Percentiles rank a stretch among this genome's conserved stretches.
These are phyloP conservation scores for Vicia faba DNA, from an alignment of 306 rosid genomes.

Conservation along the genomic window DNA sequence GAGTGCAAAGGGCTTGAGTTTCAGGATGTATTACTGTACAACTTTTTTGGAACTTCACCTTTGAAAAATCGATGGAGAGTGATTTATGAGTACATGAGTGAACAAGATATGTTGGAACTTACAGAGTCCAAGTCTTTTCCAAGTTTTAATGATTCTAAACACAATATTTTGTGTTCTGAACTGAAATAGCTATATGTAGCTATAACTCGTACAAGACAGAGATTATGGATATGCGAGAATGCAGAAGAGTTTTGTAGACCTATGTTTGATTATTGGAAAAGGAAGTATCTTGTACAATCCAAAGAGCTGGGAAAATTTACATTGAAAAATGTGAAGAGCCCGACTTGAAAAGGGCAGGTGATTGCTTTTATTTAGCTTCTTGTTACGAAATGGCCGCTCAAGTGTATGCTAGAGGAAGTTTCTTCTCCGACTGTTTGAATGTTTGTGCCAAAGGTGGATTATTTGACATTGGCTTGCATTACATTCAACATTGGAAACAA, in stretches of 20 bases:
- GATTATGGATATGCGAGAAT: conserved; percentile 81
- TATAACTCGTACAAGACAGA: conserved; percentile 76
- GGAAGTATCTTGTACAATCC: conserved; percentile 62
- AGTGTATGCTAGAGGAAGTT: too few species aligned
- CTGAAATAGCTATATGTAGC: conserved; percentile 75
- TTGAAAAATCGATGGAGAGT: conserved; percentile 69
- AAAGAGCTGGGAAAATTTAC: conserved; percentile 63
- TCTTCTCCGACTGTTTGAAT: too few species aligned
- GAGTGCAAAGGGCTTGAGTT: too few species aligned
- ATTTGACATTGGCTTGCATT: too few species aligned
- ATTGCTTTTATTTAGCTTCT: too few species aligned
- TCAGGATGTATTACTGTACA: conserved; percentile 74
- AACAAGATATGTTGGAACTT: conserved; percentile 56
- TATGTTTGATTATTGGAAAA: conserved; percentile 72
- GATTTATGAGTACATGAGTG: conserved; percentile 63
- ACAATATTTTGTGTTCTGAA: conserved; percentile 72
- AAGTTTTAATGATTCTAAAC: conserved; percentile 54
- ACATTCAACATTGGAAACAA: too few species aligned
- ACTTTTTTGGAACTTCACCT: conserved; percentile 72
- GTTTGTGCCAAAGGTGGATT: too few species aligned
- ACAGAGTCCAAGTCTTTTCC: conserved; percentile 34
- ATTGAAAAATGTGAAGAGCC: conserved; percentile 58
- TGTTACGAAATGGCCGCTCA: too few species aligned
- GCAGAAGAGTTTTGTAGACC: conserved; percentile 55
- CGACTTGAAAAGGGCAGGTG: conserved; percentile 63